phyloP scores from a whole-genome alignment of 345 rosid genomes.

The Cardamine chenopodiifolia region DNA sequence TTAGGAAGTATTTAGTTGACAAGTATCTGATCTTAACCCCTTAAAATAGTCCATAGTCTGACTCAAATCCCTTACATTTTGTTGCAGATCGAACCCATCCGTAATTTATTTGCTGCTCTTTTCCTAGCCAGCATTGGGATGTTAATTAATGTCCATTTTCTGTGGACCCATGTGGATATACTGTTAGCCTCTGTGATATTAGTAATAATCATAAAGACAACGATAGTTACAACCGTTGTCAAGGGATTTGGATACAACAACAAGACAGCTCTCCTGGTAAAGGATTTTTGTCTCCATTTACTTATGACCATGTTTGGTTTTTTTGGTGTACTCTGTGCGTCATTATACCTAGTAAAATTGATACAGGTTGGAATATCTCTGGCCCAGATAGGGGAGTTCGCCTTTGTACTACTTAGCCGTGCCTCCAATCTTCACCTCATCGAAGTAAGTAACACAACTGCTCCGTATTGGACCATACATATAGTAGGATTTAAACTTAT shows the following conservation, averaged over 20 bases:
- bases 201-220: conserved; percentile 73
- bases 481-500: not conserved
- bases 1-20: conserved; percentile 14
- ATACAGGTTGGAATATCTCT: conserved; percentile 56
- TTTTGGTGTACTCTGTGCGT: not conserved
- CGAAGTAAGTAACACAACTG: conserved; percentile 57
- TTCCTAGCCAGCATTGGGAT: conserved; percentile 94
- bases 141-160: conserved; percentile 80
- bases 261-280: conserved; percentile 78
- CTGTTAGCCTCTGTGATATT: conserved; percentile 80
- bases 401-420: conserved; percentile 87
- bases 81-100: conserved; percentile 82
- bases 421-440: conserved; percentile 91
- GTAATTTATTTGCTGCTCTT: conserved; percentile 88
- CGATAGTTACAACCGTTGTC: conserved; percentile 63
- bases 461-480: not conserved
- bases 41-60: conserved; percentile 1
- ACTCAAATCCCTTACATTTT: conserved; percentile 17
- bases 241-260: conserved; percentile 88
- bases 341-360: not conserved
- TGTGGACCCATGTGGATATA: conserved; percentile 90
- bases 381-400: conserved; percentile 91
- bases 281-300: conserved; percentile 19
- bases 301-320: not conserved
- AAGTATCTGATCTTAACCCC: not conserved